Evolutionary conservation across 73 alveolate species (phyloP).

Genomic region (Paramecium tetraurelia): DNA sequence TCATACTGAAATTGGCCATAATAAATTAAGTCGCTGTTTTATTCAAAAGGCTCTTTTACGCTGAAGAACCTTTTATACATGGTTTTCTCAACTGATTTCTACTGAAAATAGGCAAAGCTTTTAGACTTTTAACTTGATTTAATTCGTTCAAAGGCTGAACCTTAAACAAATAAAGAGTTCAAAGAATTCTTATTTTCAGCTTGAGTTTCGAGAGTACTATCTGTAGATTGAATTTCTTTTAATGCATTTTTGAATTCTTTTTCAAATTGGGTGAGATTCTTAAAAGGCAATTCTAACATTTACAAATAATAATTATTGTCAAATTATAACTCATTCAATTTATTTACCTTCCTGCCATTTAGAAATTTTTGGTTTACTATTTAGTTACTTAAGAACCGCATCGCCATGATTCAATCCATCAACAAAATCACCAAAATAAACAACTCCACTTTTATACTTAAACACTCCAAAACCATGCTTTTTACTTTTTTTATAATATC

Average conservation of each 20-base stretch:
- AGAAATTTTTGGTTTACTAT: neutral
- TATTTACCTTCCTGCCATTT: slow-evolving; percentile 28
- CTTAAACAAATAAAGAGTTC: neutral
- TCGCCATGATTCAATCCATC: slow-evolving; percentile 77
- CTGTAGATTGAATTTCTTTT: neutral
- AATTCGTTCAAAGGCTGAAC: neutral
- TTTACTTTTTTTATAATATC: slow-evolving; percentile 60
- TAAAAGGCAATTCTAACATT: neutral
- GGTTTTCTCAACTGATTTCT: neutral
- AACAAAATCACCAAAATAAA: slow-evolving; percentile 69
- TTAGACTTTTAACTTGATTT: neutral
- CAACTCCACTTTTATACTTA: slow-evolving; percentile 65
- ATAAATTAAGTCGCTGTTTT: neutral
- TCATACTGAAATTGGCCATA: neutral
- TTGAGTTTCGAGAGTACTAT: neutral
- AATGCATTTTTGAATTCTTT: neutral
- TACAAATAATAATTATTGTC: neutral
- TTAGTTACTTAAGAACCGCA: neutral
- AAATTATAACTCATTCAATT: neutral
- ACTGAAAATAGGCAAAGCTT: neutral
- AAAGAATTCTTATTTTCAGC: neutral
- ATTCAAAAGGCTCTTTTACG: neutral
- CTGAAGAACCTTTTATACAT: neutral
- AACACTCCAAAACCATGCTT: slow-evolving; percentile 74
- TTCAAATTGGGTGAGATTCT: neutral